Percentiles rank a stretch among this genome's conserved stretches.
Evolutionary conservation across 164 flowering plant species (phyloP).

Genomic region (Warburgia ugandensis): DNA sequence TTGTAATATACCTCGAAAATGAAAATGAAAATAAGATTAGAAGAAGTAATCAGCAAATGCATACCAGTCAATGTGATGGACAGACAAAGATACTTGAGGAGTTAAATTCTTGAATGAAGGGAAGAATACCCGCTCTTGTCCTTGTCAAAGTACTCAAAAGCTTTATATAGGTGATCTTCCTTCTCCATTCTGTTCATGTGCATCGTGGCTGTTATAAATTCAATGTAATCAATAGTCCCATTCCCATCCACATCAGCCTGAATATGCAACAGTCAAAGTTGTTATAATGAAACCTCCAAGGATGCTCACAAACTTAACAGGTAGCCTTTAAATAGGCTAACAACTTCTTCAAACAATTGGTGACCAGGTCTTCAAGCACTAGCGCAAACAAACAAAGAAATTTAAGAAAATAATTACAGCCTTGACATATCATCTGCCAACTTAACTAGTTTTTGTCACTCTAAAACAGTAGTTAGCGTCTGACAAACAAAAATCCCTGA

Average conservation of each 20-base stretch:
- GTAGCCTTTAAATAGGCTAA: too few relatives aligned
- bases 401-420: too few relatives aligned
- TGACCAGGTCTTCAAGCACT: too few relatives aligned
- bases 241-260: constrained; percentile 98
- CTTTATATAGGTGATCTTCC: constrained; percentile 80
- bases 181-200: constrained; percentile 93
- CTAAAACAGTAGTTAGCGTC: too few relatives aligned
- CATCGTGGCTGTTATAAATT: constrained; percentile 96
- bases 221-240: constrained; percentile 91
- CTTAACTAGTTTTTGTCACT: too few relatives aligned
- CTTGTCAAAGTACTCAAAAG: constrained; percentile 88
- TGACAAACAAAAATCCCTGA: too few relatives aligned
- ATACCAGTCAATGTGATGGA: neutral
- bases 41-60: neutral
- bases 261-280: constrained; percentile 14
- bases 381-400: too few relatives aligned
- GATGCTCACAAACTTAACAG: too few relatives aligned
- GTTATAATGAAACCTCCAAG: too few relatives aligned
- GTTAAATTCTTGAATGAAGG: neutral
- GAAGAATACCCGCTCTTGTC: constrained; percentile 82
- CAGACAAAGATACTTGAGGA: neutral
- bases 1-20: constrained; percentile 67
- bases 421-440: too few relatives aligned
- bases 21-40: neutral
- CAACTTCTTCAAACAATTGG: too few relatives aligned